phyloP scores from a whole-genome alignment of 768 basidiomycete species.

The Agrocybe chaxingu region DNA sequence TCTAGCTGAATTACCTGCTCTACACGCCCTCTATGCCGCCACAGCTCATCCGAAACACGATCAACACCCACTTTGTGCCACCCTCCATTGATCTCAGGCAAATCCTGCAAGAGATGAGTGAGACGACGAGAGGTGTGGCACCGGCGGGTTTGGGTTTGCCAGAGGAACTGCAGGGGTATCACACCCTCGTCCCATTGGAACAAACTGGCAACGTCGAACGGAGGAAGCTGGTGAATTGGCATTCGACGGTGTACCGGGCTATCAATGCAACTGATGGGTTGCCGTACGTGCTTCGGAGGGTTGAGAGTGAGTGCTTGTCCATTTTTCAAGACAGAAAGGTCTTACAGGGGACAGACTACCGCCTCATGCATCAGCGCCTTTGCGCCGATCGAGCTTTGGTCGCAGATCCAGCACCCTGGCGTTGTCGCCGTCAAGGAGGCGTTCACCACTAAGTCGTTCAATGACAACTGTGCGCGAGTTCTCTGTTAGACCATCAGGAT shows the following conservation, averaged over 20 bases:
- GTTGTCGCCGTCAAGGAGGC: slow-evolving; percentile 86
- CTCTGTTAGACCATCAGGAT: neutral
- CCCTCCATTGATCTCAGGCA: slow-evolving; percentile 41
- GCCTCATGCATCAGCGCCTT: slow-evolving; percentile 84
- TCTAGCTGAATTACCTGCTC: slow-evolving; percentile 87
- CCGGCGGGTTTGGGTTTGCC: slow-evolving; percentile 61
- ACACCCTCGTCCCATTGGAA: slow-evolving; percentile 82
- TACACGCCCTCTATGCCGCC: slow-evolving; percentile 73
- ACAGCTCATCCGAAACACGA: slow-evolving; percentile 41
- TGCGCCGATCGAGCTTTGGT: slow-evolving; percentile 81
- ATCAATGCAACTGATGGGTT: slow-evolving; percentile 72
- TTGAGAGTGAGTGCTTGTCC: slow-evolving; percentile 67
- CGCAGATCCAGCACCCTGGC: slow-evolving; percentile 77
- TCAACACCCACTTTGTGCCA: slow-evolving; percentile 68
- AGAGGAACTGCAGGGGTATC: slow-evolving; percentile 87
- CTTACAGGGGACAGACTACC: slow-evolving; percentile 57
- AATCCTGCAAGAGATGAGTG: slow-evolving; percentile 53
- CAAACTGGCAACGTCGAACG: slow-evolving; percentile 46
- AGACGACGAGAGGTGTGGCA: slow-evolving; percentile 54
- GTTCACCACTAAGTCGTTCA: slow-evolving; percentile 91
- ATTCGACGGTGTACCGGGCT: slow-evolving; percentile 82
- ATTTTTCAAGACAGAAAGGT: slow-evolving; percentile 4
- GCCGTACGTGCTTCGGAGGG: slow-evolving; percentile 73
- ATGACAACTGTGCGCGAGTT: slow-evolving; percentile 76
- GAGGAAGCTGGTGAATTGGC: slow-evolving; percentile 82